These are phyloP conservation scores for Megacollybia marginata DNA, from an alignment of 768 basidiomycete genomes.

Conservation along the genomic window DNA sequence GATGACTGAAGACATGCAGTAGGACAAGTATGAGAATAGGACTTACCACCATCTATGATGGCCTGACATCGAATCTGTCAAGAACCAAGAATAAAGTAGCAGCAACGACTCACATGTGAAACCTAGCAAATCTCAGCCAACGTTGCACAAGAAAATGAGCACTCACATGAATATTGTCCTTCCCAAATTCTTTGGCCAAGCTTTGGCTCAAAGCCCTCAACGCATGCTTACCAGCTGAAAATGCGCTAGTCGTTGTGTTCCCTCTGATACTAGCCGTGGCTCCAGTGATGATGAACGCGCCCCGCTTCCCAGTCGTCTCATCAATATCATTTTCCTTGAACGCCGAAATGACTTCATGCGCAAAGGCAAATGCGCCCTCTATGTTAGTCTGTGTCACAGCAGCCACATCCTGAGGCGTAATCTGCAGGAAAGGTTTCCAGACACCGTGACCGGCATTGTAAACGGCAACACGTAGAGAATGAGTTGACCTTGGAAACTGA, in stretches of 20 bases:
- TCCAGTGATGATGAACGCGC: conserved; percentile 64
- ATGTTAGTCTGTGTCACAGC: conserved; percentile 43
- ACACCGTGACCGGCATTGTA: conserved; percentile 54
- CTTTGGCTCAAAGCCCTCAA: conserved; percentile 60
- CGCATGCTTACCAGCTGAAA: conserved; percentile 60
- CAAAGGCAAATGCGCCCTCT: conserved; percentile 55
- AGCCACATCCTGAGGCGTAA: conserved; percentile 52
- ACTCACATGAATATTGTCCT: conserved; percentile 63
- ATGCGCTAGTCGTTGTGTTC: conserved; percentile 50
- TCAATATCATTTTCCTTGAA: conserved; percentile 52
- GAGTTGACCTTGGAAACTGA: conserved; percentile 38
- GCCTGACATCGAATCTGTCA: conserved; percentile 27
- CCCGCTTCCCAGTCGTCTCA: conserved; percentile 45
- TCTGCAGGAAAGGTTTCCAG: conserved; percentile 62
- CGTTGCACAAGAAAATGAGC: background rate
- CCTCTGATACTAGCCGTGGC: conserved; percentile 63
- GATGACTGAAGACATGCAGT: conserved; percentile 13
- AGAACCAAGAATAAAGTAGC: background rate
- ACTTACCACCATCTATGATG: conserved; percentile 60
- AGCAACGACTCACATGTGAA: conserved; percentile 47
- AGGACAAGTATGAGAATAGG: background rate
- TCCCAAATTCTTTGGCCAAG: conserved; percentile 66
- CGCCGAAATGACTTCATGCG: conserved; percentile 49
- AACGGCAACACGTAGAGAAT: conserved; percentile 50
- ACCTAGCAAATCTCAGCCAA: conserved; percentile 29